Evolutionary conservation across 176 grass and related monocot species (phyloP), one percentile per base, ranked within the genome.

Genomic region (Aegilops umbellulata): DNA sequence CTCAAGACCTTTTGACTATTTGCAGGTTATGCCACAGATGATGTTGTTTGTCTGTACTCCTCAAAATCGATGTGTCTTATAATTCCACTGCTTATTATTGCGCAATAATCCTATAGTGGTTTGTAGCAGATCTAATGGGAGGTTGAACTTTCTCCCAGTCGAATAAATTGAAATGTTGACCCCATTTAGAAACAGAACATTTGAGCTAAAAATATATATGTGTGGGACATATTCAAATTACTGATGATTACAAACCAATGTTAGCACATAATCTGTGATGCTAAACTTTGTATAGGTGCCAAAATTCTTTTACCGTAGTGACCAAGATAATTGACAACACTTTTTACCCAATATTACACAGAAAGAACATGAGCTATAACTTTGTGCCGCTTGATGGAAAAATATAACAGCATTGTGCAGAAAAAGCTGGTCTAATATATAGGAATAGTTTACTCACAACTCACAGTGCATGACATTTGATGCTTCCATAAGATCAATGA

Each of bases 171-270:
- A 58, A 24, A 62, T 62, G n/a, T 62, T 24, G 60, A 62, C 23
- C n/a, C 20, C 19, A 61, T 62, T 62, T 24, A 62, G 60, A 62
- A 24, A 62, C 11, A 76, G 13, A 42, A 36, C 8, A 77, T 51
- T 69, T 34, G 51, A 71, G 49, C 47, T 71, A 82, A 57, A 58
- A 36, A 46, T 7, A 57, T 5, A 53, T 51, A 34, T 77, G 5
- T 77, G 49, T 77, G 27, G 32, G 32, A 77, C 44, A 77, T 55
- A 74, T 77, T 77, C 74, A 55, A 32, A 31, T 58, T 19, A 57
- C 0, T 3, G 22, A 17, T 58, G 10, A 31, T 58, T 77, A 53
- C 16, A 53, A 53, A 53, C 49, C 49, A 53, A 19, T 53, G 16
- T 53, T 53, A 53, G 49, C 49, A 53, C 49, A 53, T 53, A 53